Conservation (phyloP, 441 rosid species). For the Melastoma candidum region DNA sequence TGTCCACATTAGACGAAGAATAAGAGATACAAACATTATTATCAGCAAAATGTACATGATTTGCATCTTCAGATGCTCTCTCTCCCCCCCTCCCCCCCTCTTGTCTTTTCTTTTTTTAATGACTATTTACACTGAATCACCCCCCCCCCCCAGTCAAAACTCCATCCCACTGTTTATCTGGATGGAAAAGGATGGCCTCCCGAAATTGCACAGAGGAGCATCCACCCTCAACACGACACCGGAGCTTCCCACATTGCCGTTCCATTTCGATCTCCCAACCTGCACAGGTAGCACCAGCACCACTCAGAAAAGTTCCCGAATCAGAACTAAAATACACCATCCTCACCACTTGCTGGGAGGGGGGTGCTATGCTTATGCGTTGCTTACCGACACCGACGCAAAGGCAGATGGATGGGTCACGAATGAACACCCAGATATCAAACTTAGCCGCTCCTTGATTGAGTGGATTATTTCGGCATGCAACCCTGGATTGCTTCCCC, state of each 20-base stretch:
- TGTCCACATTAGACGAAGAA: too few species aligned
- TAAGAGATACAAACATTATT: too few species aligned
- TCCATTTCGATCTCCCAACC: constrained; percentile 90
- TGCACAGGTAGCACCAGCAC: constrained; percentile 20
- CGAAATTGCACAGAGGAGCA: constrained; percentile 50
- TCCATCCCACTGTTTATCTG: constrained; percentile 80
- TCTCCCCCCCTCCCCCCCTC: too few species aligned
- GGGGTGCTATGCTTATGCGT: too few species aligned
- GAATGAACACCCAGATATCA: constrained; percentile 64
- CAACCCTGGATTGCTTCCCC: constrained; percentile 90
- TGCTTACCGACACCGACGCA: constrained; percentile 77
- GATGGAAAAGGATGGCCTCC: constrained; percentile 65
- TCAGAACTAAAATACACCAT: background rate
- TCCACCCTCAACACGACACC: constrained; percentile 75
- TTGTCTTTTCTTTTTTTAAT: too few species aligned
- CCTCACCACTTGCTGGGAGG: too few species aligned
- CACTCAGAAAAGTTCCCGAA: too few species aligned
- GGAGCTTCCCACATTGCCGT: constrained; percentile 68
- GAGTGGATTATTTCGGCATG: constrained; percentile 71
- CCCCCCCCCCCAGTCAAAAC: constrained; percentile 34
- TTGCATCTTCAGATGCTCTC: too few species aligned
- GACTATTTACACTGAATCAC: too few species aligned
- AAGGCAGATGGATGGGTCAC: constrained; percentile 61
- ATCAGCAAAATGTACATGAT: too few species aligned
- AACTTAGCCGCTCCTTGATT: constrained; percentile 60